These are phyloP conservation scores for Akanthomyces lecanii DNA, from an alignment of 2,329 filamentous ascomycete genomes.

Conservation along the genomic window DNA sequence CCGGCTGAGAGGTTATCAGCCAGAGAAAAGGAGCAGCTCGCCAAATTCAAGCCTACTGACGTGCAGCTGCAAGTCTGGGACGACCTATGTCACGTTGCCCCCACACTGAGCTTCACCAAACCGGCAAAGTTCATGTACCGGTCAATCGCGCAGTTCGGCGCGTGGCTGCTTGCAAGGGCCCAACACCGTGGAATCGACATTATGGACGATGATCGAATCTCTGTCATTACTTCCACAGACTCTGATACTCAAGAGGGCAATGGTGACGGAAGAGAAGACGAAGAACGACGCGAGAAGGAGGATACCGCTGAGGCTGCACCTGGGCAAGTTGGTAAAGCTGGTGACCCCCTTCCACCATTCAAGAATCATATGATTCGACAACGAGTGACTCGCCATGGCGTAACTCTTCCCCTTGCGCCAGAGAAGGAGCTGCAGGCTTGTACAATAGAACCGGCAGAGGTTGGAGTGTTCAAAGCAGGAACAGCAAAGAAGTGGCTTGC, in stretches of 20 bases:
- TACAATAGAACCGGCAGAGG: constrained; percentile 55
- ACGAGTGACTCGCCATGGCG: constrained; percentile 73
- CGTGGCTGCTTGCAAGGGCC: constrained; percentile 81
- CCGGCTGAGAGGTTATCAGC: constrained; percentile 59
- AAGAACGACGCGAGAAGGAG: constrained; percentile 20
- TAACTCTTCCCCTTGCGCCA: constrained; percentile 63
- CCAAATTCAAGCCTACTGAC: constrained; percentile 74
- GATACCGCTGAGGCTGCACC: background rate
- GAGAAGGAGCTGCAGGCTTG: constrained; percentile 62
- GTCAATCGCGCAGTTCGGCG: constrained; percentile 86
- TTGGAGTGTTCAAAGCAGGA: constrained; percentile 75
- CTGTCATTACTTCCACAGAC: constrained; percentile 62
- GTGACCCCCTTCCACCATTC: constrained; percentile 77
- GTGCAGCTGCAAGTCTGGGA: constrained; percentile 97
- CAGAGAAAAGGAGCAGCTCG: constrained; percentile 54
- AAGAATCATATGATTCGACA: constrained; percentile 89
- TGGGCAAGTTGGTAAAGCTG: constrained; percentile 71
- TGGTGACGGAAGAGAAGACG: constrained; percentile 22
- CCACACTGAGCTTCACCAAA: constrained; percentile 91
- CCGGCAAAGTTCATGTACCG: constrained; percentile 96
- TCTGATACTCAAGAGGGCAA: constrained; percentile 29
- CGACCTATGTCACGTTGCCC: constrained; percentile 85
- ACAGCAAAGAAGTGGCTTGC: constrained; percentile 81
- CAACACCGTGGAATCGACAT: constrained; percentile 80
- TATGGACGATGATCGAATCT: constrained; percentile 71